Base-by-base conservation (phyloP, 2,329 filamentous ascomycete genomes). In the Aspergillus fructus region DNA sequence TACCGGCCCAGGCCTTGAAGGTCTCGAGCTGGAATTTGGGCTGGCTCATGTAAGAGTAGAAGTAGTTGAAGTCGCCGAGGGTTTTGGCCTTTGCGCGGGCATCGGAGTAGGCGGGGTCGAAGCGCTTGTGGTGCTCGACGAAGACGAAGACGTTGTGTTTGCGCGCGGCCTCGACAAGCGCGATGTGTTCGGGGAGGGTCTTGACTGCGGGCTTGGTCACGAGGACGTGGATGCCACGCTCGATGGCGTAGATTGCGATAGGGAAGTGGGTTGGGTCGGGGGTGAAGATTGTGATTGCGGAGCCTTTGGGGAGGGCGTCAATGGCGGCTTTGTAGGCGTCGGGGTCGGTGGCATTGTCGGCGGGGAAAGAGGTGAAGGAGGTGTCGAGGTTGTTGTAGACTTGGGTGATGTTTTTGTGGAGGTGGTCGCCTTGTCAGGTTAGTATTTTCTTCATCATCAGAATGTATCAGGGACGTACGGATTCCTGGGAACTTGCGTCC, bases 41-140 rank as follows among this genome's bases (percentile, higher is more conserved):
- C 81, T 96, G 92, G 49, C 87, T 91, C 92, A 96, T 96, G 84
- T 97, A 97, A 67, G 85, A 89, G 83, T 96, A 97, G 74, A 96
- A 97, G 82, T 97, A 97, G 81, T 96, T 96, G 85, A 97, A 97
- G 77, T 96, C 91, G 63, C 93, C 93, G 7, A 97, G 81, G 53
- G 81, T 86, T 70, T 85, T 79, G 13, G 91, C 90, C 66, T 89
- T 87, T 78, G 88, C 88, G 49, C 88, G 85, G 13, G 93, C 93
- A 74, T 97, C 93, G 13, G 90, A 86, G 79, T 97, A 97, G 21
- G 91, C 91, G 2, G 93, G 93, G 74, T 97, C 93, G 78, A 88
- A 97, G 57, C 93, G 91, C 81, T 97, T 97, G 84, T 97, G 93
- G 79, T 97, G 93, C 82, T 97, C 93, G 46, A 53, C 50, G 56